Percentiles rank a stretch among this genome's conserved stretches.
Evolutionary conservation across 768 basidiomycete genomes (phyloP).

Genomic region (Roridomyces roridus): DNA sequence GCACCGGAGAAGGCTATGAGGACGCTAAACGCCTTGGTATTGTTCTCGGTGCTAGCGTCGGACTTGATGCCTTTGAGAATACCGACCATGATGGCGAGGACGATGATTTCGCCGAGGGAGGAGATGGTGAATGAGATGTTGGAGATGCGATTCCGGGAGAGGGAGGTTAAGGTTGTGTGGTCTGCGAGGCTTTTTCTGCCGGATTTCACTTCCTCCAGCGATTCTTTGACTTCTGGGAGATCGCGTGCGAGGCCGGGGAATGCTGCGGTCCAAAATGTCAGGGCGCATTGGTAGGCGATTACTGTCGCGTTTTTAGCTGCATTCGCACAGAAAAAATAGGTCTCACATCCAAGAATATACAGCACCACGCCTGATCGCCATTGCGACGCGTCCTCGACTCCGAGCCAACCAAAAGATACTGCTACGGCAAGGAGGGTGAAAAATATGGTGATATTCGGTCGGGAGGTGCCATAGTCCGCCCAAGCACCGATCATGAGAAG

Average conservation of each 20-base stretch:
- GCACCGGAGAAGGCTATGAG: slow-evolving; percentile 82
- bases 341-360: slow-evolving; percentile 70
- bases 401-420: slow-evolving; percentile 81
- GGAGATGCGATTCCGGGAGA: slow-evolving; percentile 74
- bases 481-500: slow-evolving; percentile 74
- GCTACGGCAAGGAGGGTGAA: slow-evolving; percentile 71
- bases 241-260: slow-evolving; percentile 78
- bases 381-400: slow-evolving; percentile 66
- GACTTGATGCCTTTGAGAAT: slow-evolving; percentile 72
- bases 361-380: slow-evolving; percentile 68
- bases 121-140: slow-evolving; percentile 77
- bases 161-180: slow-evolving; percentile 62
- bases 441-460: slow-evolving; percentile 79
- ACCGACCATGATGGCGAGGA: slow-evolving; percentile 77
- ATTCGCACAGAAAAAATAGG: not conserved
- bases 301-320: slow-evolving; percentile 43
- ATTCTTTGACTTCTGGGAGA: slow-evolving; percentile 70
- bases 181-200: slow-evolving; percentile 57
- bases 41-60: slow-evolving; percentile 68
- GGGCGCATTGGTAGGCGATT: slow-evolving; percentile 75
- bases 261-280: slow-evolving; percentile 87
- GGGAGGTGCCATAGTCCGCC: slow-evolving; percentile 75
- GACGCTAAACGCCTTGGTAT: slow-evolving; percentile 76
- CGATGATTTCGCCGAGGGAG: slow-evolving; percentile 72
- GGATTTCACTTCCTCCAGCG: slow-evolving; percentile 42